A percentile compares a stretch with the other conserved stretches of the same genome.
Conservation (phyloP, 805 yeast species). For the Clavispora fructus region DNA sequence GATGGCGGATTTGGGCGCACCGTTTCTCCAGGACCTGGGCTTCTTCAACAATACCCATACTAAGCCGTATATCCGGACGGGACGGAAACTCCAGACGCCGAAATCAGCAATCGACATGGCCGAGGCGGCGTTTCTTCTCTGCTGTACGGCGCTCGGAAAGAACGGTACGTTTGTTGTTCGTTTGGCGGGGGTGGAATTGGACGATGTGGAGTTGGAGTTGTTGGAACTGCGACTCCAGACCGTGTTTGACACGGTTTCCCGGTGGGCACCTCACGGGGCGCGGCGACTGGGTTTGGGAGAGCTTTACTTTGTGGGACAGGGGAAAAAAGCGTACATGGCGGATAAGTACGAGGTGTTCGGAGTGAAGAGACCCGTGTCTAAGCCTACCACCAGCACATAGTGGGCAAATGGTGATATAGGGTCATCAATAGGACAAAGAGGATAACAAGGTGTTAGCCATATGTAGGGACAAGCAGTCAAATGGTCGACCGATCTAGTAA, state of each 20-base stretch:
- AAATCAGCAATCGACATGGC: slow-evolving; percentile 34
- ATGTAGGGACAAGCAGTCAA: too few species aligned
- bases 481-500: too few species aligned
- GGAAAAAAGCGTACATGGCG: slow-evolving; percentile 5
- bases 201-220: slow-evolving; percentile 26
- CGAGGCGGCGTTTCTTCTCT: slow-evolving; percentile 32
- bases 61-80: slow-evolving; percentile 27
- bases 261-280: slow-evolving; percentile 12
- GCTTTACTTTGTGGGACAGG: slow-evolving; percentile 24
- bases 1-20: slow-evolving; percentile 30
- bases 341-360: slow-evolving; percentile 13
- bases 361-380: slow-evolving; percentile 2
- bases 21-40: slow-evolving; percentile 32
- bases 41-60: slow-evolving; percentile 32
- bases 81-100: slow-evolving; percentile 5
- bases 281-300: slow-evolving; percentile 11
- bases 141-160: slow-evolving; percentile 23
- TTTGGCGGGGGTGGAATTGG: slow-evolving; percentile 18
- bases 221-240: slow-evolving; percentile 18
- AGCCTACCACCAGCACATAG: too few species aligned
- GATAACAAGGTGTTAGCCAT: too few species aligned
- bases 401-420: too few species aligned
- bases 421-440: too few species aligned
- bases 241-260: slow-evolving; percentile 24
- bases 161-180: slow-evolving; percentile 30